Percentiles rank a stretch among this genome's conserved stretches.
These are phyloP conservation scores for Tilletia caries DNA, from an alignment of 1,284 basidiomycete species.

Conservation along the genomic window DNA sequence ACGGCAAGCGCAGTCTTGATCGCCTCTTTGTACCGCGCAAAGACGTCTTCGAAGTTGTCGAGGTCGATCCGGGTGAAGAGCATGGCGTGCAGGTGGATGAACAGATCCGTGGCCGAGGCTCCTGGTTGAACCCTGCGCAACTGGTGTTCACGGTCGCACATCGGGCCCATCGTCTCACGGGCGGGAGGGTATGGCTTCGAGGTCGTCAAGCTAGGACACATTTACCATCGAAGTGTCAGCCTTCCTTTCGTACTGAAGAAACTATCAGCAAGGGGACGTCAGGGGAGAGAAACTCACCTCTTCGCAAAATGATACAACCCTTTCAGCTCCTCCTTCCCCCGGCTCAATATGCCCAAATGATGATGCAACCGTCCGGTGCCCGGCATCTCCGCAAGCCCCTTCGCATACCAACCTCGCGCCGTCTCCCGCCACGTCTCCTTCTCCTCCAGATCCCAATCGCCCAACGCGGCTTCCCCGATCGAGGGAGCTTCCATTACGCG, in stretches of 20 bases:
- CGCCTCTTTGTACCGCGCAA: conserved; percentile 66
- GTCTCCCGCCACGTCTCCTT: conserved; percentile 86
- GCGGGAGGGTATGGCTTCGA: conserved; percentile 80
- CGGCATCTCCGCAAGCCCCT: conserved; percentile 80
- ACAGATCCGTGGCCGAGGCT: conserved; percentile 73
- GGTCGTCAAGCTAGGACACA: conserved; percentile 64
- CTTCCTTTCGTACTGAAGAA: neutral
- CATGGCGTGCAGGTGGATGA: conserved; percentile 89
- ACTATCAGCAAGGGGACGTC: neutral
- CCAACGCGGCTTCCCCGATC: conserved; percentile 83
- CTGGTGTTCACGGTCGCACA: conserved; percentile 72
- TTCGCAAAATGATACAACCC: conserved; percentile 92
- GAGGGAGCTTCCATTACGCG: conserved; percentile 54
- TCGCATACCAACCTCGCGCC: conserved; percentile 87
- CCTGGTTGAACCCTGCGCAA: conserved; percentile 63
- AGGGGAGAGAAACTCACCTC: conserved; percentile 62
- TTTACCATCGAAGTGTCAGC: neutral
- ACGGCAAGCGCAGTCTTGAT: conserved; percentile 48
- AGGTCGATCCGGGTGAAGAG: conserved; percentile 89
- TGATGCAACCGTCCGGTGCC: conserved; percentile 89
- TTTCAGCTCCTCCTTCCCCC: conserved; percentile 69
- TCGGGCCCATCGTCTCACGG: conserved; percentile 76
- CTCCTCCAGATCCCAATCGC: conserved; percentile 82
- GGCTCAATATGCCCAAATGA: conserved; percentile 83
- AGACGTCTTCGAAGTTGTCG: conserved; percentile 77